phyloP scores from a whole-genome alignment of 345 rosid species.

The Erucastrum elatum region DNA sequence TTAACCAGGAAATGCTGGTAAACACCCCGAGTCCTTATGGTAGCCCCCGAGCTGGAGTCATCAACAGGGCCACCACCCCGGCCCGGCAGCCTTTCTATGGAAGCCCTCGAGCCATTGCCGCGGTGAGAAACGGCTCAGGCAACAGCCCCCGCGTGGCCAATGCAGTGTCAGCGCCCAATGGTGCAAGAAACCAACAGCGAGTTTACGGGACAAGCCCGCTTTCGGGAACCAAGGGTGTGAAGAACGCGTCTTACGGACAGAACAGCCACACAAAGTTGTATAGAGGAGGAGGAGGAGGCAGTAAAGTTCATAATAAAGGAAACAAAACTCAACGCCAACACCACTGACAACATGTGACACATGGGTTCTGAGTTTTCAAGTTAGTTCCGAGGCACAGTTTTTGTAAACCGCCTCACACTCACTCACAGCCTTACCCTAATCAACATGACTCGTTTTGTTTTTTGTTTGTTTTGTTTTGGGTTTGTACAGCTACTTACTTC shows the following conservation, averaged over 20 bases:
- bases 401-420: slow-evolving; percentile 24
- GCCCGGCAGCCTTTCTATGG: slow-evolving; percentile 25
- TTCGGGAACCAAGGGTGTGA: slow-evolving; percentile 25
- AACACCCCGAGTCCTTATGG: slow-evolving; percentile 25
- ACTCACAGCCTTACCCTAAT: background rate
- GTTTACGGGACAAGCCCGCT: slow-evolving; percentile 32
- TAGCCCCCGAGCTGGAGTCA: slow-evolving; percentile 28
- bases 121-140: slow-evolving; percentile 20
- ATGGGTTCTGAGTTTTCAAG: background rate
- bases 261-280: slow-evolving; percentile 28
- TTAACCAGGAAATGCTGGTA: slow-evolving; percentile 31
- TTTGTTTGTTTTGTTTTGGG: background rate
- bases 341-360: slow-evolving; percentile 20
- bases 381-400: slow-evolving; percentile 29
- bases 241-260: slow-evolving; percentile 28
- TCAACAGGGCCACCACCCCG: slow-evolving; percentile 5
- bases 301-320: slow-evolving; percentile 23
- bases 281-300: slow-evolving; percentile 33
- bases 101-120: slow-evolving; percentile 12
- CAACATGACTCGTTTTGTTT: background rate
- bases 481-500: slow-evolving; percentile 21
- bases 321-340: slow-evolving; percentile 36
- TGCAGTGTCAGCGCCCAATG: slow-evolving; percentile 3
- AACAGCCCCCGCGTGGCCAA: slow-evolving; percentile 8
- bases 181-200: slow-evolving; percentile 38